Conservation (phyloP, 768 basidiomycete genomes). For the Serendipita vermifera region DNA sequence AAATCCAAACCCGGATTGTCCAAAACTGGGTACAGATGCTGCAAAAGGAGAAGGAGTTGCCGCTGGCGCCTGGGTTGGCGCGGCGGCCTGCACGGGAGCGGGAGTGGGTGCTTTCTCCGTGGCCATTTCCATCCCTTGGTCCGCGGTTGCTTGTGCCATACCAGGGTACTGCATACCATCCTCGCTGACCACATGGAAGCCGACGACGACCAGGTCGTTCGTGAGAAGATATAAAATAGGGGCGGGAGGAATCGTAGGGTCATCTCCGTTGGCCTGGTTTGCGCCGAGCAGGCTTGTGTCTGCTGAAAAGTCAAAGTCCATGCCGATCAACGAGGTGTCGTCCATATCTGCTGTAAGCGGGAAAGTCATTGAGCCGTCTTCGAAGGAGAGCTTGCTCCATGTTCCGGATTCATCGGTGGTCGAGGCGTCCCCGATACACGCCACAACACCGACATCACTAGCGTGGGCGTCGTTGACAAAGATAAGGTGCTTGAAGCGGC, state of each 20-base stretch:
- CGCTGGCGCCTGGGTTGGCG: neutral
- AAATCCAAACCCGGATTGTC: conserved; percentile 11
- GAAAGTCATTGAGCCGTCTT: conserved; percentile 40
- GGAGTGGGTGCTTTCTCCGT: neutral
- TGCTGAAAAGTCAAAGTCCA: conserved; percentile 55
- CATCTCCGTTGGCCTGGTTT: conserved; percentile 31
- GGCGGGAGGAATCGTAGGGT: conserved; percentile 28
- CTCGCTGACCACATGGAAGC: conserved; percentile 54
- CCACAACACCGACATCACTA: conserved; percentile 37
- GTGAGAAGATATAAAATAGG: conserved; percentile 65
- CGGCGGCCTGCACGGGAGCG: conserved; percentile 6
- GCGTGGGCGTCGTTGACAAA: conserved; percentile 40
- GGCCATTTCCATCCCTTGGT: conserved; percentile 7
- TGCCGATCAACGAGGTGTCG: conserved; percentile 53
- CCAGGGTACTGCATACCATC: conserved; percentile 42
- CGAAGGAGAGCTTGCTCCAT: conserved; percentile 36
- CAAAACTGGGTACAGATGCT: conserved; percentile 12
- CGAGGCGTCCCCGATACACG: conserved; percentile 20
- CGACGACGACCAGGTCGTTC: conserved; percentile 64
- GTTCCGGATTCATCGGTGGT: conserved; percentile 21
- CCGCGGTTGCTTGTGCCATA: conserved; percentile 29
- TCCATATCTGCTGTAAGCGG: conserved; percentile 57
- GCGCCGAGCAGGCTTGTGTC: conserved; percentile 24
- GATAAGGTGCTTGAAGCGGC: conserved; percentile 30
- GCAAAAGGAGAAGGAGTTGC: conserved; percentile 11